Percentiles rank a stretch among this genome's conserved stretches.
Conservation (phyloP, 78 protist species). For the Dictyostelium brefeldianum region DNA sequence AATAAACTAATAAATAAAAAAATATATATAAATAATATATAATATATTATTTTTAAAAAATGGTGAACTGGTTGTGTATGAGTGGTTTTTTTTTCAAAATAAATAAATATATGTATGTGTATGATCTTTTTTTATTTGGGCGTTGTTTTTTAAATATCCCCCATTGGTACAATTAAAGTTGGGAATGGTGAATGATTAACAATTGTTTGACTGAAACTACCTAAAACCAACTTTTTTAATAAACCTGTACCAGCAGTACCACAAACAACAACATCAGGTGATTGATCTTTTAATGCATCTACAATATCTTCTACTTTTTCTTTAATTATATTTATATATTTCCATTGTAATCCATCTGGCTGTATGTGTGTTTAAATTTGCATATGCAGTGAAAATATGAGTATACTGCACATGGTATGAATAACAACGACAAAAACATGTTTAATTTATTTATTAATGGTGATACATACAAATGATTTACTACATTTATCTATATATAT, state of each 20-base stretch:
- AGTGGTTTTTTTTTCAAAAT: not conserved
- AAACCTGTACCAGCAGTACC: slow-evolving; percentile 22
- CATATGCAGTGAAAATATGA: no score
- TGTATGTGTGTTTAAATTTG: not conserved
- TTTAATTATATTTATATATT: not conserved
- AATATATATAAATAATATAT: no score
- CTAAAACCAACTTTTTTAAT: slow-evolving; percentile 28
- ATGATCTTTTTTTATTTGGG: not conserved
- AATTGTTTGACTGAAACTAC: slow-evolving; percentile 30
- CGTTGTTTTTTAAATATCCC: no score
- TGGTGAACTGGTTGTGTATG: no score
- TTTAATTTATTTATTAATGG: not conserved
- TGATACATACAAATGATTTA: slow-evolving; percentile 15
- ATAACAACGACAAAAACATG: not conserved
- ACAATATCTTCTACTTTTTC: slow-evolving; percentile 10
- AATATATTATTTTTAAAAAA: no score
- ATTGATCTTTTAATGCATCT: not conserved
- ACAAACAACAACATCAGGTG: slow-evolving; percentile 40
- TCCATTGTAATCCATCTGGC: not conserved
- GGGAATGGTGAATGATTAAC: slow-evolving; percentile 30
- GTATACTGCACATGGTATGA: not conserved
- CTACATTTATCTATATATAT: slow-evolving; percentile 11
- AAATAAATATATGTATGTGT: not conserved
- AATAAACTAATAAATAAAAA: no score
- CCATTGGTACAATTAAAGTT: slow-evolving; percentile 15